Conservation (phyloP, 306 rosid genomes). For the Malus domestica region DNA sequence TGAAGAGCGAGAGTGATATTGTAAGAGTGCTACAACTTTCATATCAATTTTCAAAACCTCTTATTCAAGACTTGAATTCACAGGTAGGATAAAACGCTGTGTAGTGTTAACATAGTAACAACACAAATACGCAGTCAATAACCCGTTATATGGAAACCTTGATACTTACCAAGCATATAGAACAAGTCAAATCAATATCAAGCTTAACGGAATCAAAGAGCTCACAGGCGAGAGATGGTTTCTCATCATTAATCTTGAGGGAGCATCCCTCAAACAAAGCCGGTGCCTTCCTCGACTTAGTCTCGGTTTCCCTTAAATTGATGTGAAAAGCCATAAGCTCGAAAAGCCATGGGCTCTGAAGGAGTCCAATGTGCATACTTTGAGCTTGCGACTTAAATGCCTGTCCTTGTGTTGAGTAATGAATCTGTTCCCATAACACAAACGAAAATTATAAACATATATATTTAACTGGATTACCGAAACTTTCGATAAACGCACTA, state of each 20-base stretch:
- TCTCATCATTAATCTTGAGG: conserved; percentile 57
- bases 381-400: conserved; percentile 75
- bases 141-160: not conserved
- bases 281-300: conserved; percentile 25
- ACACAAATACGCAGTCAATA: not conserved
- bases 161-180: conserved; percentile 84
- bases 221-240: conserved; percentile 78
- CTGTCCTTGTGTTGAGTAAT: conserved; percentile 90
- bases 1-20: not conserved
- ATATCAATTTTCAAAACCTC: not conserved
- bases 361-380: conserved; percentile 78
- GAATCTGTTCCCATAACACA: conserved; percentile 46
- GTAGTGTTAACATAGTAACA: not conserved
- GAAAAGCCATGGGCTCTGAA: conserved; percentile 93
- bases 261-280: conserved; percentile 64
- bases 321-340: conserved; percentile 94
- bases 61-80: not conserved
- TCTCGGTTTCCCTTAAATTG: conserved; percentile 63
- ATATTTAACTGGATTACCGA: not conserved
- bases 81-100: not conserved
- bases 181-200: conserved; percentile 81
- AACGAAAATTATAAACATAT: not conserved
- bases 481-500: not conserved
- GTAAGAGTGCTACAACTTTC: not conserved
- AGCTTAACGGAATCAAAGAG: conserved; percentile 72